Evolutionary conservation across 1,139 yeast genomes (phyloP), one percentile per base, ranked within the genome.

Genomic region (Saccharomyces hybrid): DNA sequence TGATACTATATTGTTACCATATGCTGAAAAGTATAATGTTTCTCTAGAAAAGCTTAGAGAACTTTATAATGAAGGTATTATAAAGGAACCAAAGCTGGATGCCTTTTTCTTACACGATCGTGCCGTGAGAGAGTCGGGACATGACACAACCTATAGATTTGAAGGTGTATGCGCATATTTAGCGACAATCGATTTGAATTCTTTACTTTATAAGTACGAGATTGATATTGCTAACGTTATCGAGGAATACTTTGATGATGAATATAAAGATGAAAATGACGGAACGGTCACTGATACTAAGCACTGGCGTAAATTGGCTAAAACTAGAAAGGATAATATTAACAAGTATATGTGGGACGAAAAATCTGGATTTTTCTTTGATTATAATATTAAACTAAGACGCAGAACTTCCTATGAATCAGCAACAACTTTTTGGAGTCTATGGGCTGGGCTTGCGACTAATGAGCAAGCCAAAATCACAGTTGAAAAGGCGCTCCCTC

Each of bases 51-150:
- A 87, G 60, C 89, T 93, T 67, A 80, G 86, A 60, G 74, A 76
- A 53, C 74, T 77, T 69, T 93, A 91, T 73, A 89, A 93, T 65
- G 72, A 75, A 51, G 86, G 86, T 4, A 73, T 76, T 55, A 77
- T 91, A 31, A 57, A 73, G 9, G 97, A 89, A 64, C 95, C 96
- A 0, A 82, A 77, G n/a, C 76, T 93, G 56, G 99, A 93, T 66
- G 90, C 83, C 60, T 95, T 89, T 70, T 88, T 93, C 70, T 71
- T 88, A 54, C 97, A 93, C 68, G 99, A 93, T 71, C 79, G 98
- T 58, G 98, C 96, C 1, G 96, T 93, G 14, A 80, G 99, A 66
- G 99, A 93, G 72, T 86, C 95, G 48, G 99, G 99, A 1, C 99
- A 93, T 70, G 99, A 93, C 69, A 95, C 98, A 0, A 80, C 93